Base-by-base conservation (phyloP, 2,329 filamentous ascomycete genomes). In the Xylariaceae sp. region DNA sequence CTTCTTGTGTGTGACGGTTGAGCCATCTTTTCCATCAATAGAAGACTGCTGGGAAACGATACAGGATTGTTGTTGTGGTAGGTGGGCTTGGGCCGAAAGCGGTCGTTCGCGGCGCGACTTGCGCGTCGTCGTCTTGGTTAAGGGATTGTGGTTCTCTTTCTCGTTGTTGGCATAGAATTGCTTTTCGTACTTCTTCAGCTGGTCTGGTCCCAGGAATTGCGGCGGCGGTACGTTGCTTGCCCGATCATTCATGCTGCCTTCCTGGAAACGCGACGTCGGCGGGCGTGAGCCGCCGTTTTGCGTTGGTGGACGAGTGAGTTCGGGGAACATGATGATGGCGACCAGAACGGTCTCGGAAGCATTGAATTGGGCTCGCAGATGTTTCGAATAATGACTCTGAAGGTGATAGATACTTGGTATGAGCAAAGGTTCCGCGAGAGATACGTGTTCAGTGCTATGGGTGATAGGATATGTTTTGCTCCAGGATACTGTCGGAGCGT, bases 241-340 rank as follows among this genome's bases (percentile, higher is more conserved):
- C 50, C 86, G 81, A 63, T 94, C 87, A 57, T 83, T 88, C 87
- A 95, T 91, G 56, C 85, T 91, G 31, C 85, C 89, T 65, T 95
- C 89, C 29, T 83, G 56, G 76, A 94, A 71, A 65, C 80, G 60
- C 24, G 58, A 61, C 9, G 54, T 57, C 4, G 55, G 49, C 37
- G 55, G 54, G 30, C 55, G 51, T 11, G 53, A 54, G 38, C 57
- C 50, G 44, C 49, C 51, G 68, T 79, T 69, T 52, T 63, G 64
- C 32, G 54, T 65, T 45, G 66, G 60, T 44, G 65, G 60, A 46
- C 51, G 48, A 37, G 52, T 59, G 43, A 60, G 41, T 37, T 56
- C 55, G 41, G 45, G 49, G 37, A 54, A 44, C 54, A 56, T 57
- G 22, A 11, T 11, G 22, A 26, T 18, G 37, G 43, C 36, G 34